Percentiles rank a stretch among this genome's conserved stretches.
These are phyloP conservation scores for Penicillium sp. DNA, from an alignment of 2,329 filamentous ascomycete genomes.

Conservation along the genomic window DNA sequence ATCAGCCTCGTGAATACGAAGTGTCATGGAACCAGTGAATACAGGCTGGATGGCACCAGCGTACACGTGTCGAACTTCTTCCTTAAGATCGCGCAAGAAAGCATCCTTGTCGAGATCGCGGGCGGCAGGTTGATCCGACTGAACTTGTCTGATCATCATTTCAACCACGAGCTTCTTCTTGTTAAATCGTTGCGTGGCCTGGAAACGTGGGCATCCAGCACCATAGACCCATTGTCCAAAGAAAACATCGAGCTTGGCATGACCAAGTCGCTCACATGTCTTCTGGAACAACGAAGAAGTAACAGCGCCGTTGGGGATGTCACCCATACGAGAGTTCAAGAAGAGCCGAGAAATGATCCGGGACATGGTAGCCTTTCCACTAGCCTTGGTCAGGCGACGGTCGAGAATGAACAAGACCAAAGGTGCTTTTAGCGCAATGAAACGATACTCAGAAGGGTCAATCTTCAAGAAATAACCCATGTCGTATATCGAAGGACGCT, in stretches of 20 bases:
- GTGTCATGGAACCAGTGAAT: constrained; percentile 95
- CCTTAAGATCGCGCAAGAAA: constrained; percentile 80
- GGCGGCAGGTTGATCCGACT: constrained; percentile 53
- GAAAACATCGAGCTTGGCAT: constrained; percentile 80
- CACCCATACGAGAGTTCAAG: constrained; percentile 76
- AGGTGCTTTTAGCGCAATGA: constrained; percentile 84
- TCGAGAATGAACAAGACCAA: constrained; percentile 92
- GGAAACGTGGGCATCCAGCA: constrained; percentile 81
- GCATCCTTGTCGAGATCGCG: constrained; percentile 62
- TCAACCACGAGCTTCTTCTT: constrained; percentile 96
- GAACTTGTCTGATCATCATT: constrained; percentile 77
- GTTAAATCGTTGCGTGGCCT: constrained; percentile 85
- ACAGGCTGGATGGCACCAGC: constrained; percentile 66
- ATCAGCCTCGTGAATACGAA: constrained; percentile 95
- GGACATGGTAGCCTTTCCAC: constrained; percentile 74
- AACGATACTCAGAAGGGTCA: constrained; percentile 80
- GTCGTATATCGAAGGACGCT: constrained; percentile 74
- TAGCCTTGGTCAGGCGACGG: constrained; percentile 81
- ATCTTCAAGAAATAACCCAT: constrained; percentile 73
- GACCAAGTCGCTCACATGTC: constrained; percentile 80
- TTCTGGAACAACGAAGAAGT: constrained; percentile 72
- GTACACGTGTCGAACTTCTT: constrained; percentile 65
- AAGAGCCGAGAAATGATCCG: constrained; percentile 83
- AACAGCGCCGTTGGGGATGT: constrained; percentile 64
- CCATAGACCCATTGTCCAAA: constrained; percentile 91